phyloP scores from a whole-genome alignment of 1,139 yeast genomes.

The Suhomyces maxii region DNA sequence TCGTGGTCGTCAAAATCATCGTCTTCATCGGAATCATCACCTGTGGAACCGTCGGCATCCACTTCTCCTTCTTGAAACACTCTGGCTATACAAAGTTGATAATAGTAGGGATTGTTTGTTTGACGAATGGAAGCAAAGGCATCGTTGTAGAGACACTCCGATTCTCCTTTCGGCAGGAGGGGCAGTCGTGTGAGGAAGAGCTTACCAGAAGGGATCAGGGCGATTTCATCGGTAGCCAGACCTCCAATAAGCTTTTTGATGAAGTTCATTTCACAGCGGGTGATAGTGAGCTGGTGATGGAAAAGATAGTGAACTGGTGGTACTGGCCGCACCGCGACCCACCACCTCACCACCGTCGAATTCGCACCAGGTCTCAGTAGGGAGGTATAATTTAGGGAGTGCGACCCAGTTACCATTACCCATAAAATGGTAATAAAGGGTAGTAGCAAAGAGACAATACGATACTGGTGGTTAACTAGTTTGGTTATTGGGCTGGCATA shows the following conservation, averaged over 20 bases:
- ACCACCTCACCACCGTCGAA: no score
- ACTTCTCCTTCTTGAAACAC: constrained; percentile 70
- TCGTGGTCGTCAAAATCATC: constrained; percentile 50
- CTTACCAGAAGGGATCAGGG: constrained; percentile 77
- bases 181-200: constrained; percentile 73
- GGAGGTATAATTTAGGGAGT: no score
- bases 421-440: no score
- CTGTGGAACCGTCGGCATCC: constrained; percentile 29
- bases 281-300: background rate
- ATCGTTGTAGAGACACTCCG: constrained; percentile 78
- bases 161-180: constrained; percentile 79
- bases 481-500: no score
- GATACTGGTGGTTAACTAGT: no score
- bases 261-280: constrained; percentile 60
- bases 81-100: constrained; percentile 70
- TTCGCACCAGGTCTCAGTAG: no score
- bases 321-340: background rate
- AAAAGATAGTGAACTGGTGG: background rate
- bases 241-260: constrained; percentile 67
- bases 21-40: constrained; percentile 58
- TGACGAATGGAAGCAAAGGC: constrained; percentile 73
- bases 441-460: no score
- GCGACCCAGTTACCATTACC: no score
- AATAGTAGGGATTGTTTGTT: constrained; percentile 64
- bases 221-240: constrained; percentile 64